Evolutionary conservation across 2,329 filamentous ascomycete genomes (phyloP), one percentile per base, ranked within the genome.

Genomic region (Cordyceps fumosorosea): DNA sequence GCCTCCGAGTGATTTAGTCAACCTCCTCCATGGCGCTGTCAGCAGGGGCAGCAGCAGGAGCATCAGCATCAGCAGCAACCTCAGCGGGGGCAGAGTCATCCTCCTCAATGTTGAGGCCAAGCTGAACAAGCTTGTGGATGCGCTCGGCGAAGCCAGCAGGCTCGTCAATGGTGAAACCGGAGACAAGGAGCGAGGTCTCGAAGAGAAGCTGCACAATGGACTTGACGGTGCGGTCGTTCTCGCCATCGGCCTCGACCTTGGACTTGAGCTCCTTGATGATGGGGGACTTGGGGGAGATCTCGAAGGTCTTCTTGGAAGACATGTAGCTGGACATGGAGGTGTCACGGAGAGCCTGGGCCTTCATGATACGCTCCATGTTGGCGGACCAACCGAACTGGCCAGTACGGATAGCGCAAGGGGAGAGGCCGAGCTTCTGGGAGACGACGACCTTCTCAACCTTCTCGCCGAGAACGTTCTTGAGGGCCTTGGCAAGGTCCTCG

Each of bases 281-380:
- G 68, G 91, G 77, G 72, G 91, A 96, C 86, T 95, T 93, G 78
- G 95, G 95, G n/a, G 95, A 98, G 81, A 99, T 98, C 85, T 99
- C 95, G 71, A 99, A 98, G 37, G 95, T 99, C 91, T 99, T 99
- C 93, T 99, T 99, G 77, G 93, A 98, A 69, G 91, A 96, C 95
- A 99, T 99, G 90, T 99, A 99, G 72, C 91, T 96, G 81, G 87
- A 91, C 95, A 99, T 99, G 74, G 93, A 97, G 70, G 95, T 99
- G 83, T 99, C 95, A 83, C 95, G 95, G 74, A 99, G 93, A 75
- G 95, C 95, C 85, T 99, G 95, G 32, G 95, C 95, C 89, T 99
- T 99, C 95, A 99, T 99, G 88, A 99, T 99, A 85, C 95, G 95
- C 87, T 99, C 95, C 95, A 99, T 99, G 88, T 99, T 99, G 77